phyloP scores from a whole-genome alignment of 495 filamentous ascomycete genomes.

The Daldinia grandis region DNA sequence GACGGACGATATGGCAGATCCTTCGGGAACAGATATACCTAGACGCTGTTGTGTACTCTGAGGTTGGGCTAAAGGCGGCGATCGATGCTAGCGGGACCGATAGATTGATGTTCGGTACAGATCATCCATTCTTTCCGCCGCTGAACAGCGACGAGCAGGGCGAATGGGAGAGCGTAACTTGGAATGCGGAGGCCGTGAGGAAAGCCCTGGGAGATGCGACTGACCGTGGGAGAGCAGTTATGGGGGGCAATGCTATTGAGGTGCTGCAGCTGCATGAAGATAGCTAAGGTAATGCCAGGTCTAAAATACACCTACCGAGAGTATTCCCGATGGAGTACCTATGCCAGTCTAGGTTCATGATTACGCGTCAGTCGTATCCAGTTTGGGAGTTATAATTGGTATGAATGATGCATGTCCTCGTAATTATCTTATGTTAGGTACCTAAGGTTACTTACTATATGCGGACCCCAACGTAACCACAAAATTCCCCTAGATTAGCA shows the following conservation, averaged over 20 bases:
- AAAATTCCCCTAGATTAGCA: not conserved
- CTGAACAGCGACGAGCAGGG: constrained; percentile 64
- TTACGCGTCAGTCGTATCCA: not conserved
- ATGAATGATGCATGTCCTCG: not conserved
- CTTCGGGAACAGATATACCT: constrained; percentile 87
- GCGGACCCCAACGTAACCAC: not conserved
- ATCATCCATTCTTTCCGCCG: constrained; percentile 96
- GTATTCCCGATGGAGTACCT: not conserved
- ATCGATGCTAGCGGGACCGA: constrained; percentile 69
- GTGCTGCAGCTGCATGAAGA: constrained; percentile 65
- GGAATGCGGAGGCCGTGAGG: constrained; percentile 77
- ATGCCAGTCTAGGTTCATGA: not conserved
- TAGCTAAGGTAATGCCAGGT: not conserved
- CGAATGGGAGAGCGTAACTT: constrained; percentile 84
- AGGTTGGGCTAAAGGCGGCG: constrained; percentile 78
- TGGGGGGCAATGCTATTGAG: constrained; percentile 76
- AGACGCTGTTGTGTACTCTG: constrained; percentile 86
- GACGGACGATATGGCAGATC: constrained; percentile 80
- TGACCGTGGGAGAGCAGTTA: constrained; percentile 58
- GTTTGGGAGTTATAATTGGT: not conserved
- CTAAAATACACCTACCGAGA: not conserved
- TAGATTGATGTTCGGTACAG: constrained; percentile 84
- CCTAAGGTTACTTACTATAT: not conserved
- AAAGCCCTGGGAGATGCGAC: constrained; percentile 63
- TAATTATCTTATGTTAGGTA: not conserved